Percentiles rank a stretch among this genome's conserved stretches.
Evolutionary conservation across 1,284 basidiomycete species (phyloP).

Genomic region (Prillingera fragicola): DNA sequence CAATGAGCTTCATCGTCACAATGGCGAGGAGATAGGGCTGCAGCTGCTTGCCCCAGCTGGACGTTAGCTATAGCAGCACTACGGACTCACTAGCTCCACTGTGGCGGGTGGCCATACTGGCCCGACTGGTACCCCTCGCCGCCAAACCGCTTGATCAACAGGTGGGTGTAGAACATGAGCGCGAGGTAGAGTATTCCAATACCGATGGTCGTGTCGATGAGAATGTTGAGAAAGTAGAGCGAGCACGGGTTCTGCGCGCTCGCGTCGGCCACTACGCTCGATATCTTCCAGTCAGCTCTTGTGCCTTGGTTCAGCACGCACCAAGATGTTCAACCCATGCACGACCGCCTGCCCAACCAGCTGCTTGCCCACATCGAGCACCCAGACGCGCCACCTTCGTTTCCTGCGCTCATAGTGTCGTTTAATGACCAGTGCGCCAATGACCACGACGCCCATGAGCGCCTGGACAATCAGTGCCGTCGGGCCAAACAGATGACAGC

Average conservation of each 20-base stretch:
- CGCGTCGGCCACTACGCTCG: constrained; percentile 55
- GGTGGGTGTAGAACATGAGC: constrained; percentile 63
- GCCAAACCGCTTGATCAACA: constrained; percentile 61
- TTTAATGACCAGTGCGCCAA: constrained; percentile 79
- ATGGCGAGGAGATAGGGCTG: constrained; percentile 77
- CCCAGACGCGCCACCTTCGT: constrained; percentile 85
- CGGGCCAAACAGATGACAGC: constrained; percentile 50
- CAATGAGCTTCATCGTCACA: constrained; percentile 82
- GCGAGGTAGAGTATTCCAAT: constrained; percentile 77
- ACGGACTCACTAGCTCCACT: constrained; percentile 33
- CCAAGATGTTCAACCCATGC: constrained; percentile 77
- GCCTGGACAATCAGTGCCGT: constrained; percentile 48
- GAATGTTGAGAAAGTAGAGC: constrained; percentile 87
- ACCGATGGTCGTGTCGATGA: constrained; percentile 92
- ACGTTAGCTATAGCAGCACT: constrained; percentile 12
- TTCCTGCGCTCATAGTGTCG: constrained; percentile 77
- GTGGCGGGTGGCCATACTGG: constrained; percentile 74
- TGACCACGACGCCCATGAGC: constrained; percentile 72
- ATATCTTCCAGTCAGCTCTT: constrained; percentile 32
- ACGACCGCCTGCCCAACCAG: constrained; percentile 85
- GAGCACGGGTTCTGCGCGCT: constrained; percentile 79
- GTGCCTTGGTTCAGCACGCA: constrained; percentile 38
- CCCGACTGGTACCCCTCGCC: constrained; percentile 79
- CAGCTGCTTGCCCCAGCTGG: constrained; percentile 73
- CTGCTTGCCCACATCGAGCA: constrained; percentile 88